These are phyloP conservation scores for Neofusicoccum parvum DNA, from an alignment of 2,329 filamentous ascomycete species.

Conservation along the genomic window DNA sequence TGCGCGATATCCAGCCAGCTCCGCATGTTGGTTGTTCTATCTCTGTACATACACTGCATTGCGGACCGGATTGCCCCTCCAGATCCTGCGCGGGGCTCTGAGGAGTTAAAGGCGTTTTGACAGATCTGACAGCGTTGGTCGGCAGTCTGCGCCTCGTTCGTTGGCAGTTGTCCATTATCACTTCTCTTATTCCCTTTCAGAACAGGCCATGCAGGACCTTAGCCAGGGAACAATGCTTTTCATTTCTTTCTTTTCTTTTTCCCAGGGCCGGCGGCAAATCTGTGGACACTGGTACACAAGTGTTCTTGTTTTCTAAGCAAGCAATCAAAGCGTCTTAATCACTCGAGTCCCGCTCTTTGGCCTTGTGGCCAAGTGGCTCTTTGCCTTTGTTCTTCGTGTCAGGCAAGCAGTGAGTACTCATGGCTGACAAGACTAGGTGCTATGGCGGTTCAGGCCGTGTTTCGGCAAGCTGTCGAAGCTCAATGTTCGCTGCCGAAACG, in stretches of 20 bases:
- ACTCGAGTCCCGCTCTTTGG: not conserved
- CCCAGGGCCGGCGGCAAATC: not conserved
- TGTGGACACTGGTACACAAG: not conserved
- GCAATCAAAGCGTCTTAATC: constrained; percentile 4
- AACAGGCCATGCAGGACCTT: not conserved
- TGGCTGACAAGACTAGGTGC: not conserved
- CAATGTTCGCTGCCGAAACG: not conserved
- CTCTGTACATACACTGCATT: constrained; percentile 15
- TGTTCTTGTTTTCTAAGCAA: constrained; percentile 2
- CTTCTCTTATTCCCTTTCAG: not conserved
- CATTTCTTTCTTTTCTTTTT: no score
- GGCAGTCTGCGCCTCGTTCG: not conserved
- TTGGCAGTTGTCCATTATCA: not conserved
- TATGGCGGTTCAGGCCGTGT: not conserved
- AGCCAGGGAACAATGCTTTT: not conserved
- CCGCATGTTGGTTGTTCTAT: constrained; percentile 12
- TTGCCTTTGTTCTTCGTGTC: not conserved
- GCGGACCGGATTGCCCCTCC: not conserved
- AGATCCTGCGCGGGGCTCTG: not conserved
- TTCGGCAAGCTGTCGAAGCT: not conserved
- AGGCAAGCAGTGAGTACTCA: not conserved
- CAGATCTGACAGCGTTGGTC: constrained; percentile 1
- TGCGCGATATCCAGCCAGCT: constrained; percentile 3
- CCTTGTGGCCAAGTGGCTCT: not conserved
- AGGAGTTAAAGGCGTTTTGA: not conserved